A percentile compares a stretch with the other conserved stretches of the same genome.
These are phyloP conservation scores for Teratosphaeria viscida DNA, from an alignment of 2,329 filamentous ascomycete genomes.

Conservation along the genomic window DNA sequence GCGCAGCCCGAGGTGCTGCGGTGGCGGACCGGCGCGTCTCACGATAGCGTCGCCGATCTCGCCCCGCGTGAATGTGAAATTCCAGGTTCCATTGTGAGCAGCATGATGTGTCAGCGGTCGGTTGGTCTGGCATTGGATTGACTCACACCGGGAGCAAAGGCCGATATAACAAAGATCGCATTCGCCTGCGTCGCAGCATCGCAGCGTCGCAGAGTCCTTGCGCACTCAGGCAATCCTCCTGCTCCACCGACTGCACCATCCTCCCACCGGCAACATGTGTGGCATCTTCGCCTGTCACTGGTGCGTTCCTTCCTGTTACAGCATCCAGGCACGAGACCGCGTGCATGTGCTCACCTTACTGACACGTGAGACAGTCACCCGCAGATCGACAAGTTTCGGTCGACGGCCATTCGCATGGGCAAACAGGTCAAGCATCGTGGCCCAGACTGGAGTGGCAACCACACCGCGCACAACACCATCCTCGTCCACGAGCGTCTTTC, in stretches of 20 bases:
- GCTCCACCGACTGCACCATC: not conserved
- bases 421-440: conserved; percentile 96
- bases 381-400: conserved; percentile 93
- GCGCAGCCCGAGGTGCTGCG: not conserved
- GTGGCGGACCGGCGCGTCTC: not conserved
- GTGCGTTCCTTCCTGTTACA: conserved; percentile 35
- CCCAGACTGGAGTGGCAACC: conserved; percentile 91
- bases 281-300: conserved; percentile 92
- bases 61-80: not conserved
- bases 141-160: not conserved
- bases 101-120: not conserved
- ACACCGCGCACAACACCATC: conserved; percentile 84
- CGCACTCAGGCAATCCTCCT: not conserved
- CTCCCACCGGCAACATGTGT: conserved; percentile 58
- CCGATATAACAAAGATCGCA: not conserved
- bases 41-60: not conserved
- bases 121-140: not conserved
- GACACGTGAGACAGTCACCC: conserved; percentile 52
- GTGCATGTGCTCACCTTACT: conserved; percentile 1
- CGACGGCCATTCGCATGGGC: conserved; percentile 80
- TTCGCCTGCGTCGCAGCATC: too few relatives aligned
- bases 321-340: not conserved
- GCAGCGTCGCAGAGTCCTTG: not conserved
- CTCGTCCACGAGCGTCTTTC: conserved; percentile 95
- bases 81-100: not conserved